phyloP scores from a whole-genome alignment of 306 rosid species.

The Mimosa pudica region DNA sequence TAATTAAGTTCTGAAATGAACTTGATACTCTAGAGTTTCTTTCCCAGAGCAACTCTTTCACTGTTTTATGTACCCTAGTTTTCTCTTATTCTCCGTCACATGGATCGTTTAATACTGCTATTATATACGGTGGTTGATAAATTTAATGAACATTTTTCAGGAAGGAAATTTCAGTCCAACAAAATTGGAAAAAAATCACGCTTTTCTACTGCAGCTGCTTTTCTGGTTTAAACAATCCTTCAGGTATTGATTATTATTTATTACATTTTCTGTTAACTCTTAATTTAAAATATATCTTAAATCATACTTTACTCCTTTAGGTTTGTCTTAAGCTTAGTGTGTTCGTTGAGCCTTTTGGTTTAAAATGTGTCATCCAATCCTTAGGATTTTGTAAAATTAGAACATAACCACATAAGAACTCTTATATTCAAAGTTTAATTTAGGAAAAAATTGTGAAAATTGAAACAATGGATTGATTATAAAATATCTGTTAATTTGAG shows the following conservation, averaged over 20 bases:
- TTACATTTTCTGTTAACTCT: conserved; percentile 23
- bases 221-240: conserved; percentile 94
- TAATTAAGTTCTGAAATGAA: background rate
- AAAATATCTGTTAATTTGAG: background rate
- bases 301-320: background rate
- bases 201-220: conserved; percentile 90
- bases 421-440: background rate
- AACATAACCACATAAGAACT: background rate
- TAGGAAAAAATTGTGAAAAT: background rate
- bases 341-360: background rate
- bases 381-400: background rate
- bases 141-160: conserved; percentile 53
- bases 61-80: background rate
- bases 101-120: conserved; percentile 17
- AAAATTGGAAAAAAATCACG: conserved; percentile 68
- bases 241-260: conserved; percentile 56
- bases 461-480: background rate
- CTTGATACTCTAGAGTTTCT: background rate
- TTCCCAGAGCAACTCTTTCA: background rate
- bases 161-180: conserved; percentile 82
- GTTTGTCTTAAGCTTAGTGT: background rate
- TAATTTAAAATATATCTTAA: conserved; percentile 6
- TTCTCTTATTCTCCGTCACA: conserved; percentile 3
- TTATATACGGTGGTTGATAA: conserved; percentile 29
- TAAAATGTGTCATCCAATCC: background rate